phyloP scores from a whole-genome alignment of 2,329 filamentous ascomycete genomes.

The Colletotrichum plurivorum region DNA sequence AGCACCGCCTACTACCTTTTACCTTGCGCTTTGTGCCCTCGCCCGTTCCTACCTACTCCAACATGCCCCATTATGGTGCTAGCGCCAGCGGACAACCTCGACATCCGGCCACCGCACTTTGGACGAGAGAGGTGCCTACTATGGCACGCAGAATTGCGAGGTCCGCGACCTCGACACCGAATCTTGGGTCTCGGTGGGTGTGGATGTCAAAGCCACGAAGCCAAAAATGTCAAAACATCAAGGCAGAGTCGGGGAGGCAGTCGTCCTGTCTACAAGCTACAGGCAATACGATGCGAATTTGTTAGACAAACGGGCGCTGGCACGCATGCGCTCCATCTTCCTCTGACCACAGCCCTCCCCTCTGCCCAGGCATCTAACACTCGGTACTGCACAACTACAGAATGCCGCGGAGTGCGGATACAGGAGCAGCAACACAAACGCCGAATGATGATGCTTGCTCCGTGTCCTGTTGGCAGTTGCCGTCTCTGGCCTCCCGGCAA shows the following conservation, averaged over 20 bases:
- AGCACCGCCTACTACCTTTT: not conserved
- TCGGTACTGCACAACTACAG: too few relatives aligned
- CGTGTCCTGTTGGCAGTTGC: not conserved
- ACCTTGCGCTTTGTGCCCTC: slow-evolving; percentile 7
- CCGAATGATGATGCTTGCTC: not conserved
- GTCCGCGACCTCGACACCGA: slow-evolving; percentile 17
- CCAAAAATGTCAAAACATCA: not conserved
- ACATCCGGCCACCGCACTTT: slow-evolving; percentile 36
- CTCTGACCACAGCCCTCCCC: not conserved
- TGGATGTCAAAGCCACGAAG: not conserved
- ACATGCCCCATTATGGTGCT: slow-evolving; percentile 11
- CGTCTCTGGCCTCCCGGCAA: slow-evolving; percentile 8
- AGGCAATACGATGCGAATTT: slow-evolving; percentile 24
- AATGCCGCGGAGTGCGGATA: not conserved
- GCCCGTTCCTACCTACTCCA: slow-evolving; percentile 1
- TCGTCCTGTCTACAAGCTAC: not conserved
- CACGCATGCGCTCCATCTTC: slow-evolving; percentile 25
- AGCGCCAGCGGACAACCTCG: slow-evolving; percentile 25
- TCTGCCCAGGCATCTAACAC: too few relatives aligned
- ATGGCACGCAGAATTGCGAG: slow-evolving; percentile 12
- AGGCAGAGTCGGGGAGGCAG: not conserved
- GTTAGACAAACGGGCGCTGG: slow-evolving; percentile 27
- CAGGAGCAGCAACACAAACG: not conserved
- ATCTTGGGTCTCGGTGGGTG: not conserved
- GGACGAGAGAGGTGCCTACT: slow-evolving; percentile 7